A percentile compares a stretch with the other conserved stretches of the same genome.
These are phyloP conservation scores for Raddia distichophylla DNA, from an alignment of 176 grass and related monocot genomes.

Conservation along the genomic window DNA sequence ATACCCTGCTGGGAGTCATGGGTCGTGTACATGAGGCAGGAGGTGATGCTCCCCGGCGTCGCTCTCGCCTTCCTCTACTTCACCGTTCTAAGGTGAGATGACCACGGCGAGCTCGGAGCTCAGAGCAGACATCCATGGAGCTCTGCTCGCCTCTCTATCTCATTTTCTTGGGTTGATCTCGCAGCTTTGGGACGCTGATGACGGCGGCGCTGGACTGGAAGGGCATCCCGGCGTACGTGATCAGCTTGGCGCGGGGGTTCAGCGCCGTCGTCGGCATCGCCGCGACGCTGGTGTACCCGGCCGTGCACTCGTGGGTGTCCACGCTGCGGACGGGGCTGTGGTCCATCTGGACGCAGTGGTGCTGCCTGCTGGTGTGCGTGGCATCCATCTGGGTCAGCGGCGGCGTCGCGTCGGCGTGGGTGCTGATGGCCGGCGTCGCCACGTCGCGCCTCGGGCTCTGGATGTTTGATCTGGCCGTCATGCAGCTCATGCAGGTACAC, in stretches of 20 bases:
- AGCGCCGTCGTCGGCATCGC: conserved; percentile 74
- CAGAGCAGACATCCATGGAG: too few relatives aligned
- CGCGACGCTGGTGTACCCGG: conserved; percentile 75
- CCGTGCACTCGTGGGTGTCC: conserved; percentile 58
- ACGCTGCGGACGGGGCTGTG: conserved; percentile 82
- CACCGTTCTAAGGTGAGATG: conserved; percentile 63
- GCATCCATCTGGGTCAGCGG: conserved; percentile 64
- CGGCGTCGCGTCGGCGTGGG: conserved; percentile 62
- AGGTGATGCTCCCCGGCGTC: conserved; percentile 76
- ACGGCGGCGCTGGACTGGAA: conserved; percentile 86
- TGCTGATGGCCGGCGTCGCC: conserved; percentile 84
- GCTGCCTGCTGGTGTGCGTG: conserved; percentile 70
- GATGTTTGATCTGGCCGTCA: conserved; percentile 93
- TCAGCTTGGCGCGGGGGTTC: conserved; percentile 68
- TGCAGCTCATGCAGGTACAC: conserved; percentile 76
- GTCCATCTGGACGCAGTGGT: conserved; percentile 95
- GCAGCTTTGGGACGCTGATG: conserved; percentile 93
- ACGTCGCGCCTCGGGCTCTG: conserved; percentile 86
- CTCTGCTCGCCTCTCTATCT: too few relatives aligned
- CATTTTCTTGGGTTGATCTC: background rate
- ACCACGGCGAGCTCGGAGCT: background rate
- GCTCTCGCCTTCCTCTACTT: conserved; percentile 88
- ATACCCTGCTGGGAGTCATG: conserved; percentile 78
- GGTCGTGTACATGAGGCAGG: conserved; percentile 75
- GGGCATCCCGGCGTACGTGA: conserved; percentile 83